A percentile compares a stretch with the other conserved stretches of the same genome.
Evolutionary conservation across 345 rosid genomes (phyloP).

Genomic region (Raphanus raphanistrum): DNA sequence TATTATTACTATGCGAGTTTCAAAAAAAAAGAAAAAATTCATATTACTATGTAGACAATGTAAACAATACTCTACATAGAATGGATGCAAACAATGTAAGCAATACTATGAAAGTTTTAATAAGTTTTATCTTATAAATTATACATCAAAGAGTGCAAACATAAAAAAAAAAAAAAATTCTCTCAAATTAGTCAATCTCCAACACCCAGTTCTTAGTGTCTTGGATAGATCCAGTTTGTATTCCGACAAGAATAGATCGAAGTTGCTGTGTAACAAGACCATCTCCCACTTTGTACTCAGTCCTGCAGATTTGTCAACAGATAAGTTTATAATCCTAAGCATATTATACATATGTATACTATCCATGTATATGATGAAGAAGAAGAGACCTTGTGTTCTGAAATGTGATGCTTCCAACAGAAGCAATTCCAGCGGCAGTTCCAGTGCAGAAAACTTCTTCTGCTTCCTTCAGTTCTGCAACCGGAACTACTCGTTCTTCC

Average conservation of each 20-base stretch:
- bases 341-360: background rate
- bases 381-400: constrained; percentile 49
- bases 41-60: background rate
- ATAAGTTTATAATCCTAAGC: background rate
- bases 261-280: constrained; percentile 42
- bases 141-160: constrained; percentile 11
- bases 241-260: constrained; percentile 41
- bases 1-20: too few relatives aligned
- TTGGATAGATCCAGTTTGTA: constrained; percentile 52
- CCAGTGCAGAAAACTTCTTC: constrained; percentile 85
- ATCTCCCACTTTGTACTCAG: constrained; percentile 42
- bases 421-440: constrained; percentile 68
- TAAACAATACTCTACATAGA: background rate
- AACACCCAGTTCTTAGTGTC: constrained; percentile 56
- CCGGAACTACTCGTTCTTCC: constrained; percentile 55
- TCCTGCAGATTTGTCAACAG: constrained; percentile 40
- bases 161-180: background rate
- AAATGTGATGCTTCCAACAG: constrained; percentile 66
- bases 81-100: background rate
- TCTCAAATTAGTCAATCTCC: constrained; percentile 35
- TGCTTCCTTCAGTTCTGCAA: constrained; percentile 60
- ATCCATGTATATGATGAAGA: background rate
- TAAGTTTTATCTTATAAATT: background rate
- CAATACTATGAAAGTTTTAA: background rate
- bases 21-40: too few relatives aligned